Evolutionary conservation across 495 filamentous ascomycete species (phyloP).

Genomic region (Annulohypoxylon moriforme): DNA sequence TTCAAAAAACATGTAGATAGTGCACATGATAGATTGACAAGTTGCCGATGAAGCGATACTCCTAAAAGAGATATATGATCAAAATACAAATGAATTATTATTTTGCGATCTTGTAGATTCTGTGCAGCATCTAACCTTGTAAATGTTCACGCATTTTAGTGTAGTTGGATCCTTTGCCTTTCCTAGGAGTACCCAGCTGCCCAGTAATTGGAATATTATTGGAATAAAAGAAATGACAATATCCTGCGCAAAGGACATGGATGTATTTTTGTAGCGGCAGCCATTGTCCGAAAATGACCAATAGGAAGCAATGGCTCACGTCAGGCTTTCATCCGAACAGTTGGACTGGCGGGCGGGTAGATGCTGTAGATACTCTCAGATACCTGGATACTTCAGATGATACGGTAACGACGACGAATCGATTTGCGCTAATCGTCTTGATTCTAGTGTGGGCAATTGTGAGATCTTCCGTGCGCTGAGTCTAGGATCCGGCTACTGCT

Average conservation of each 20-base stretch:
- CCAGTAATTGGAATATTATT: too few species aligned
- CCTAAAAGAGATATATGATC: neutral
- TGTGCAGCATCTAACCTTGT: neutral
- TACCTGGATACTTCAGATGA: neutral
- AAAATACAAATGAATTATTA: neutral
- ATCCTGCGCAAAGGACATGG: neutral
- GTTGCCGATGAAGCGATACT: neutral
- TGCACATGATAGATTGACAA: neutral
- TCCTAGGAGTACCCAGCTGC: neutral
- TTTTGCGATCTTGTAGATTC: neutral
- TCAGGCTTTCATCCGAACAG: conserved; percentile 29
- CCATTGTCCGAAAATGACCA: conserved; percentile 17
- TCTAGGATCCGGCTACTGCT: conserved; percentile 16
- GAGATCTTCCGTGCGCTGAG: conserved; percentile 25
- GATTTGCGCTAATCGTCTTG: conserved; percentile 10
- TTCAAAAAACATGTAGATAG: neutral
- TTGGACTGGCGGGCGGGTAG: conserved; percentile 5
- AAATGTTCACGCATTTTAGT: neutral
- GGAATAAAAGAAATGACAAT: neutral
- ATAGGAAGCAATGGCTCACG: conserved; percentile 35
- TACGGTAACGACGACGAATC: conserved; percentile 3
- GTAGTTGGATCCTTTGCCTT: neutral
- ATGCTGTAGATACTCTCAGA: neutral
- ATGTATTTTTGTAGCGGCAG: neutral
- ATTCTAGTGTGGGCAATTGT: conserved; percentile 1